Evolutionary conservation across 805 yeast species (phyloP), one percentile per base, ranked within the genome.

Genomic region (Zygosaccharomyces kombuchaensis): DNA sequence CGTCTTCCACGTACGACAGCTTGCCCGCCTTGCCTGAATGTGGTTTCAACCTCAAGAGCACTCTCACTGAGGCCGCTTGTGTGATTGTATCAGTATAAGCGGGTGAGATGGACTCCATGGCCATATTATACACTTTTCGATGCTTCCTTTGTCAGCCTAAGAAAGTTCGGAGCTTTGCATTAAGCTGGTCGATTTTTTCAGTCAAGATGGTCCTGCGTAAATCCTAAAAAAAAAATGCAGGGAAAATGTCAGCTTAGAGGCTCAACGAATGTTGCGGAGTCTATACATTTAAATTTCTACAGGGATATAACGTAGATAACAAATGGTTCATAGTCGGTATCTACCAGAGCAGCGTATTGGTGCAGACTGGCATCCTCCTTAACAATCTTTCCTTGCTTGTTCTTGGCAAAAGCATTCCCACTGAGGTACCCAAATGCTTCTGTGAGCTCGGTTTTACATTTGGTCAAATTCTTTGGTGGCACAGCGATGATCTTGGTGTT

Each of bases 311-410:
- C 46, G 66, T 87, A 91, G 55, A 93, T 68, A 43, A 91, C 99
- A 70, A 93, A 93, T 43, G 98, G 98, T 69, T 91, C 96, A 66
- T 91, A 91, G 47, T 91, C 97, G 23, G 91, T 81, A 67, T 93
- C 99, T 40, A 89, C 96, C 58, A 93, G 71, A 1, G 95, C 80
- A 9, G 96, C 91, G 66, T 87, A 93, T 65, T 91, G 98, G 55
- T 82, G 79, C 58, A 91, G 74, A 37, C 79, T 81, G 29, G 66
- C 57, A 62, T 83, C 87, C 57, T 82, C 80, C 29, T 57, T 57
- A 52, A 78, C 73, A 39, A 82, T 70, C 54, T 75, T 78, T 40
- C 90, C 90, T 57, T 76, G 74, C 55, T 77, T 78, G 62, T 84
- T 89, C 47, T 74, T 73, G 27, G 76, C 70, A 59, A 87, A 86